phyloP scores from a whole-genome alignment of 441 rosid species.

The Erodium moschatum region DNA sequence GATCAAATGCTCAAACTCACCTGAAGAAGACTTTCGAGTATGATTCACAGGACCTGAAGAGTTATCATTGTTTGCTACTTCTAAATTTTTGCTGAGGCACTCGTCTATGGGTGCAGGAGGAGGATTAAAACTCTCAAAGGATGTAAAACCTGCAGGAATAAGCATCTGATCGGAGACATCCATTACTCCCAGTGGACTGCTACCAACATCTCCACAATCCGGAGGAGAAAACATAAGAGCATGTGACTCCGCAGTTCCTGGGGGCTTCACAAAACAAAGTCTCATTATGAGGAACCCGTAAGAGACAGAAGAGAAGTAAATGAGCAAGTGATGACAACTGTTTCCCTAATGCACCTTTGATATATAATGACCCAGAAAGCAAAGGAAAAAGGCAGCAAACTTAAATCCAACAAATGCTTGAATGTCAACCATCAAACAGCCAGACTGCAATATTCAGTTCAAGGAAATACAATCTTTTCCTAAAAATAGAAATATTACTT shows the following conservation, averaged over 20 bases:
- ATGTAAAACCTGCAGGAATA: slow-evolving; percentile 68
- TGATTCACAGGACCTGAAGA: slow-evolving; percentile 44
- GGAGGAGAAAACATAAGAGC: slow-evolving; percentile 72
- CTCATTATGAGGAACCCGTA: slow-evolving; percentile 25
- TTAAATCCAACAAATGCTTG: not conserved
- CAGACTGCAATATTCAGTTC: slow-evolving; percentile 3
- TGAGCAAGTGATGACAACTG: slow-evolving; percentile 1
- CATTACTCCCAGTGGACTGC: slow-evolving; percentile 74
- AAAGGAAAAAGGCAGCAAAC: not conserved
- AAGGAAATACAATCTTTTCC: not conserved
- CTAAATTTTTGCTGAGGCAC: slow-evolving; percentile 61
- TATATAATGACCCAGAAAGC: not conserved
- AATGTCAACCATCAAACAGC: not conserved
- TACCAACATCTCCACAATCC: slow-evolving; percentile 75
- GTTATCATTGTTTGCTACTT: slow-evolving; percentile 39
- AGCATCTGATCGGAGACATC: slow-evolving; percentile 86
- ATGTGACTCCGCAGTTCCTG: slow-evolving; percentile 99
- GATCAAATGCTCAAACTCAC: slow-evolving; percentile 89
- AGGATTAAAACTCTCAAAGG: slow-evolving; percentile 78
- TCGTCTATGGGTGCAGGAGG: slow-evolving; percentile 58
- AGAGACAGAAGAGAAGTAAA: slow-evolving; percentile 16
- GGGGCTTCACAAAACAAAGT: slow-evolving; percentile 66
- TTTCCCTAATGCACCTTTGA: slow-evolving; percentile 6
- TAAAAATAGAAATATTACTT: not conserved
- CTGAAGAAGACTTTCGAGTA: slow-evolving; percentile 37